A percentile compares a stretch with the other conserved stretches of the same genome.
phyloP scores from a whole-genome alignment of 1,139 yeast genomes.

The Candida glucosophila region DNA sequence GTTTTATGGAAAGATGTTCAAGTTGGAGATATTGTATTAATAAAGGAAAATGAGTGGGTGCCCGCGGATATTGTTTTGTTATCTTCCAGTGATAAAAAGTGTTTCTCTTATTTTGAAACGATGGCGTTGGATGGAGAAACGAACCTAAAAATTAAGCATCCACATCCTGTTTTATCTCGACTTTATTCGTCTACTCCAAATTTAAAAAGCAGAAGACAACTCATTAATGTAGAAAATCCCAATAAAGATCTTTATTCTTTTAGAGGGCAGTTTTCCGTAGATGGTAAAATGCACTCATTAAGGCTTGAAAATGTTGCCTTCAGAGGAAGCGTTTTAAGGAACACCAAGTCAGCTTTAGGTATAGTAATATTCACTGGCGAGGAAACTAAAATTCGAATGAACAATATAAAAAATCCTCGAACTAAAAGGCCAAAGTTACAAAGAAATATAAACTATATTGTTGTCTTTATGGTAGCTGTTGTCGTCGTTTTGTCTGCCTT shows the following conservation, averaged over 20 bases:
- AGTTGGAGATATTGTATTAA: slow-evolving; percentile 76
- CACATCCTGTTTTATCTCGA: slow-evolving; percentile 55
- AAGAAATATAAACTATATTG: slow-evolving; percentile 71
- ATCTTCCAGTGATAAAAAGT: slow-evolving; percentile 53
- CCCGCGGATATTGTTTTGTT: slow-evolving; percentile 83
- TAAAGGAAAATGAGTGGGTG: slow-evolving; percentile 79
- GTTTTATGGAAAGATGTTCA: slow-evolving; percentile 65
- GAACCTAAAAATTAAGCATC: slow-evolving; percentile 65
- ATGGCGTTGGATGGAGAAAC: slow-evolving; percentile 98
- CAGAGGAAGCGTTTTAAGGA: slow-evolving; percentile 82
- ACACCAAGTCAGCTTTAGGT: slow-evolving; percentile 68
- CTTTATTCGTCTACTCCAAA: slow-evolving; percentile 41
- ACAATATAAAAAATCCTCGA: slow-evolving; percentile 81
- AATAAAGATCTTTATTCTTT: slow-evolving; percentile 85
- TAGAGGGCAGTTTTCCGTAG: slow-evolving; percentile 48
- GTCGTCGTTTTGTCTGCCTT: slow-evolving; percentile 70
- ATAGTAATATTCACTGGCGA: slow-evolving; percentile 89
- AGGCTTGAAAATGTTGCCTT: slow-evolving; percentile 77
- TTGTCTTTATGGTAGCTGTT: slow-evolving; percentile 76
- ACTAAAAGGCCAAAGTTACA: slow-evolving; percentile 92
- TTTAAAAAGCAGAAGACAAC: slow-evolving; percentile 41
- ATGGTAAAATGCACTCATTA: slow-evolving; percentile 41
- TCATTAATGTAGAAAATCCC: slow-evolving; percentile 78
- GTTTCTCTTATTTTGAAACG: slow-evolving; percentile 82
- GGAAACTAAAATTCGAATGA: slow-evolving; percentile 93